Percentiles rank a stretch among this genome's conserved stretches.
Conservation (phyloP, 768 basidiomycete genomes). For the Amanita pseudoporphyria region DNA sequence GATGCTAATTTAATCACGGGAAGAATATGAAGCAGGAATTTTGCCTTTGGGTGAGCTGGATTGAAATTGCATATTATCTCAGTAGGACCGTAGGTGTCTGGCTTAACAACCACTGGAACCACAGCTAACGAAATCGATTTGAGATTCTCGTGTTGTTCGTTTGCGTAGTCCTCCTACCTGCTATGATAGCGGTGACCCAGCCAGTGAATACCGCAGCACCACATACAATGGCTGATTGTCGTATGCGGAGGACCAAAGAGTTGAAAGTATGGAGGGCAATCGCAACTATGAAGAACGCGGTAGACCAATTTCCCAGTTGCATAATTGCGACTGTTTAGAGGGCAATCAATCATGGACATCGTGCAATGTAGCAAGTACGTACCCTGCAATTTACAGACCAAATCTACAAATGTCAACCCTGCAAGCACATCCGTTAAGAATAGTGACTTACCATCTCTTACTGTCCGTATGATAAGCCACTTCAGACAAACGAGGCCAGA, state of each 20-base stretch:
- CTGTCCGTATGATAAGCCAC: constrained; percentile 19
- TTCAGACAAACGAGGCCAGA: not conserved
- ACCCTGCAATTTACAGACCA: constrained; percentile 55
- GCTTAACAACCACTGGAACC: constrained; percentile 24
- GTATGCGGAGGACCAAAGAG: constrained; percentile 48
- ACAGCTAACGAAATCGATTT: constrained; percentile 18
- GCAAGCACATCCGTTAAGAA: not conserved
- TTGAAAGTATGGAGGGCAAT: constrained; percentile 64
- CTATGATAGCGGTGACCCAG: constrained; percentile 39
- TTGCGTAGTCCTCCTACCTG: constrained; percentile 8
- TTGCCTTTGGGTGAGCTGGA: constrained; percentile 26
- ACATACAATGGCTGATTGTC: constrained; percentile 41
- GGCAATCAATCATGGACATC: not conserved
- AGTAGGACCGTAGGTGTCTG: constrained; percentile 38
- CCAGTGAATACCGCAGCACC: constrained; percentile 34
- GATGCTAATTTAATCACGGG: constrained; percentile 35
- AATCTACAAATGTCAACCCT: constrained; percentile 22
- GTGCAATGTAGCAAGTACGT: not conserved
- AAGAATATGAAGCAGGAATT: constrained; percentile 48
- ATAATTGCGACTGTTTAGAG: constrained; percentile 36
- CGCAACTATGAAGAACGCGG: constrained; percentile 53
- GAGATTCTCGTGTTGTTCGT: not conserved
- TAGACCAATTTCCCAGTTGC: constrained; percentile 53
- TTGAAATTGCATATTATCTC: constrained; percentile 46
- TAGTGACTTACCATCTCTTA: constrained; percentile 35